Evolutionary conservation across 1,284 basidiomycete genomes (phyloP).

Genomic region (Blastosporella zonata): DNA sequence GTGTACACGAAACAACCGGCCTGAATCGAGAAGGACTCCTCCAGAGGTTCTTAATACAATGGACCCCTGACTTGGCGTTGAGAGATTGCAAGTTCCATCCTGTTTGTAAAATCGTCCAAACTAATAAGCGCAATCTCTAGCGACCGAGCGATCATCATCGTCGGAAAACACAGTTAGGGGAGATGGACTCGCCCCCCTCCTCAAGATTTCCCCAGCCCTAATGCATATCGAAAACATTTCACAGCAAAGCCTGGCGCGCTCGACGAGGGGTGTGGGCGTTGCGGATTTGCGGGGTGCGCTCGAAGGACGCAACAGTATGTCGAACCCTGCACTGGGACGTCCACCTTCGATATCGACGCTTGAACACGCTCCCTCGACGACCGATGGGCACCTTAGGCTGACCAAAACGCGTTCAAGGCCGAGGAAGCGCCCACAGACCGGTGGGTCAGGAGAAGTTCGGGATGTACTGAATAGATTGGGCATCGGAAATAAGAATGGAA

Average conservation of each 20-base stretch:
- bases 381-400: slow-evolving; percentile 38
- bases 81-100: slow-evolving; percentile 60
- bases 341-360: slow-evolving; percentile 73
- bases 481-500: slow-evolving; percentile 67
- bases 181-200: slow-evolving; percentile 66
- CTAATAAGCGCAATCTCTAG: slow-evolving; percentile 28
- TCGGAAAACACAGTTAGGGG: slow-evolving; percentile 55
- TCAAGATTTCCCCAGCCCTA: slow-evolving; percentile 76
- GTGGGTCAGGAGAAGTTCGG: slow-evolving; percentile 67
- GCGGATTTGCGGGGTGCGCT: slow-evolving; percentile 83
- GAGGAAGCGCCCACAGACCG: slow-evolving; percentile 47
- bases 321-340: slow-evolving; percentile 63
- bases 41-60: slow-evolving; percentile 52
- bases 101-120: not conserved
- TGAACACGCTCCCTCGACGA: slow-evolving; percentile 57
- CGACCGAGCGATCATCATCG: slow-evolving; percentile 58
- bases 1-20: slow-evolving; percentile 62
- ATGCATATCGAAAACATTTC: slow-evolving; percentile 90
- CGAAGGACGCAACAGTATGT: slow-evolving; percentile 77
- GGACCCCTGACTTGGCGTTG: slow-evolving; percentile 77
- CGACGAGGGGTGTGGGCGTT: slow-evolving; percentile 77
- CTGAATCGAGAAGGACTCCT: slow-evolving; percentile 56
- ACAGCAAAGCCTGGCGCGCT: slow-evolving; percentile 73
- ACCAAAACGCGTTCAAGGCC: slow-evolving; percentile 52
- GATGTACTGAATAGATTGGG: slow-evolving; percentile 76